Base-by-base conservation (phyloP, 2,329 filamentous ascomycete species). In the Huntiella moniliformis region DNA sequence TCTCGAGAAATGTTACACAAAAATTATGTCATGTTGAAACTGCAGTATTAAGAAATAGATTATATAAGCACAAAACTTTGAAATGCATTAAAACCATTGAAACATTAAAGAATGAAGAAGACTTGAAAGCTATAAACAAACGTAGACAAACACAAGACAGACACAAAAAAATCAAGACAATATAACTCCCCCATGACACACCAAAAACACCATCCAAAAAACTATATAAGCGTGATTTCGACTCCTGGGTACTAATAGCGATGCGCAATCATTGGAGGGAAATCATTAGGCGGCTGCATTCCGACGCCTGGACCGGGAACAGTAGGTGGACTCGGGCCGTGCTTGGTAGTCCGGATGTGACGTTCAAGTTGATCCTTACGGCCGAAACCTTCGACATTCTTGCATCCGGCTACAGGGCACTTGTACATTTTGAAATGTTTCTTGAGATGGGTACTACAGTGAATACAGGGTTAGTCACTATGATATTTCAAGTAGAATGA, bases 391-490 rank as follows among this genome's bases (percentile, higher is more conserved):
- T 48, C 46, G 31, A 48, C 46, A 18, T 48, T 48, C 18, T 48
- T 48, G 37, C 46, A 48, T 36, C 46, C 46, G 3, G 37, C 36
- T 4, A 48, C 46, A 12, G 46, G 46, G 37, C 46, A 48, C 31
- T 48, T 48, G 41, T 48, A 48, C 46, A 48, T 48, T 17, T 48
- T 48, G 46, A 48, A 17, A 37, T 48, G 46, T 32, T 48, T 48
- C 18, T 48, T 48, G 10, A 48, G 42, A 31, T 48, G 46, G n/a
- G 46, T 48, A 40, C 46, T 48, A 44, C 15, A 33, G 4, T 22
- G 3, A 16, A 12, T 28, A 28, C n/a, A 28, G 22, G 22, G 22
- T 41, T 17, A 31, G 42, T 44, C 44, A 48, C 13, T 38, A 8
- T 38, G 15, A 37, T 10, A 3, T n/a, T 3, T 38, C 11, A 15